Evolutionary conservation across 1,284 basidiomycete genomes (phyloP).

Genomic region (Ceraceosorus bombacis): DNA sequence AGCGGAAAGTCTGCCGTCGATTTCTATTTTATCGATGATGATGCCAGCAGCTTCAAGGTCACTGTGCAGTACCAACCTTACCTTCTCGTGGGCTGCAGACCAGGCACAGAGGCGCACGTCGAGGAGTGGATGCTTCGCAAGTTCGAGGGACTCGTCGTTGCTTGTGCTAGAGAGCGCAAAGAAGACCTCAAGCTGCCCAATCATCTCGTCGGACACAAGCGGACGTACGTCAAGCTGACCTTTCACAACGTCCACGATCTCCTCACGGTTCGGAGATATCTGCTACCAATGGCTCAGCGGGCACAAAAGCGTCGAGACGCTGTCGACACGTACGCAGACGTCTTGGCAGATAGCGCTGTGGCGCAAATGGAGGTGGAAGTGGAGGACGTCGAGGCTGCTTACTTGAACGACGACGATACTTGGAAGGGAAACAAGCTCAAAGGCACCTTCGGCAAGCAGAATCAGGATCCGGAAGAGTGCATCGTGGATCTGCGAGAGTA

Average conservation of each 20-base stretch:
- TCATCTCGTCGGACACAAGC: constrained; percentile 83
- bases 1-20: constrained; percentile 66
- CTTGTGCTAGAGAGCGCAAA: constrained; percentile 70
- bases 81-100: constrained; percentile 75
- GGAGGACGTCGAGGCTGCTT: constrained; percentile 9
- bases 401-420: background rate
- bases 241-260: constrained; percentile 92
- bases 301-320: constrained; percentile 92
- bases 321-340: constrained; percentile 94
- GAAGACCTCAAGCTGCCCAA: constrained; percentile 94
- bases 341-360: constrained; percentile 57
- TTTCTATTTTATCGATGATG: constrained; percentile 95
- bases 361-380: constrained; percentile 31
- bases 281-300: constrained; percentile 77
- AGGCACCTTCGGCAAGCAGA: background rate
- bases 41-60: constrained; percentile 90
- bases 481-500: constrained; percentile 93
- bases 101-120: constrained; percentile 76
- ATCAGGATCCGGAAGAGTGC: constrained; percentile 72
- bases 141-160: constrained; percentile 74
- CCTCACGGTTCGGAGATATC: constrained; percentile 73
- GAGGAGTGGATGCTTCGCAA: constrained; percentile 94
- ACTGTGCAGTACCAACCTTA: constrained; percentile 91
- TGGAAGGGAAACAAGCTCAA: constrained; percentile 1
- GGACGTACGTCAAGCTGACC: constrained; percentile 77